Evolutionary conservation across 108 stramenopile species (phyloP).

Genomic region (Hondaea fermentalgiana): DNA sequence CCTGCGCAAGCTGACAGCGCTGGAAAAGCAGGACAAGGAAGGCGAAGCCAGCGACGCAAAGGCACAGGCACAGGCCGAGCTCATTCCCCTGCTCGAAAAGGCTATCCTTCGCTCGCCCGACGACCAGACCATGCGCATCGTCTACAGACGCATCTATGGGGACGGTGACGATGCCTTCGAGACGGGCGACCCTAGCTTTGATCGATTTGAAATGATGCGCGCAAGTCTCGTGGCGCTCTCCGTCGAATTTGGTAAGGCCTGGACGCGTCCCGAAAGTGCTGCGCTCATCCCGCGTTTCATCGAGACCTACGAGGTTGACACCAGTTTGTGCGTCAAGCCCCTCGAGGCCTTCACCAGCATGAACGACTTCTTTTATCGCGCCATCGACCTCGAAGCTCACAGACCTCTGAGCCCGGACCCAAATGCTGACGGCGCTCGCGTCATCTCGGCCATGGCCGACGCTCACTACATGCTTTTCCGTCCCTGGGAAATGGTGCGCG

Average conservation of each 20-base stretch:
- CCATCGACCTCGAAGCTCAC: neutral
- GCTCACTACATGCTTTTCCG: neutral
- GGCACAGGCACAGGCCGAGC: neutral
- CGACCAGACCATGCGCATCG: conserved; percentile 4
- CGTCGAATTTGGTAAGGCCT: neutral
- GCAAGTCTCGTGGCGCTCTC: neutral
- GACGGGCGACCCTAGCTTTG: neutral
- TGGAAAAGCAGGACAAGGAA: neutral
- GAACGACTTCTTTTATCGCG: conserved; percentile 14
- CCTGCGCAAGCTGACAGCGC: neutral
- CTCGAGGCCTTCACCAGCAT: neutral
- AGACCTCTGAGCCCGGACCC: neutral
- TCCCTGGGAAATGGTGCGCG: neutral
- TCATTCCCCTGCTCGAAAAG: neutral
- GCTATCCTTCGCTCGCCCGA: neutral
- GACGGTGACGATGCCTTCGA: neutral
- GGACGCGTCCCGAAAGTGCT: neutral
- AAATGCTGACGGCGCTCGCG: neutral
- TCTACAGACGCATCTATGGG: neutral
- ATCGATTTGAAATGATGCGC: conserved; percentile 1
- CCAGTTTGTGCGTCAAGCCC: neutral
- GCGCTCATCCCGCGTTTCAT: neutral
- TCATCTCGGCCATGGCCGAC: neutral
- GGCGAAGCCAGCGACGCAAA: neutral
- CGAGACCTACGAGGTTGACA: neutral